Conservation (phyloP, 1,139 yeast genomes). For the Hansenula anomala region DNA sequence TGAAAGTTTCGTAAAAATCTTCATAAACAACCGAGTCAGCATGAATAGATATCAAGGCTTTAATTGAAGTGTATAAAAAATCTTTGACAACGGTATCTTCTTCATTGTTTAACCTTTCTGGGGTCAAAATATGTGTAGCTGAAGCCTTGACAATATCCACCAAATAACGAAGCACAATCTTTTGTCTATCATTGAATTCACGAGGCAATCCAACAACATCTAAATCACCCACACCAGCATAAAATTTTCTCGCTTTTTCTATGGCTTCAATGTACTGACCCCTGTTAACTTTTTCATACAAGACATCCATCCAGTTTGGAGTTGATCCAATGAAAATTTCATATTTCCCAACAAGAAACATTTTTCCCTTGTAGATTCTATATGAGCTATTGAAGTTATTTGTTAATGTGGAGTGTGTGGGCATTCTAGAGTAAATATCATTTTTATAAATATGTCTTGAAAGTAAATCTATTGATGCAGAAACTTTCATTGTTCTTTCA, state of each 20-base stretch:
- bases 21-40: conserved; percentile 43
- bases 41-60: conserved; percentile 34
- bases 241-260: conserved; percentile 48
- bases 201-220: conserved; percentile 51
- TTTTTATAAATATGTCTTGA: conserved; percentile 38
- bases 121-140: conserved; percentile 17
- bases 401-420: conserved; percentile 18
- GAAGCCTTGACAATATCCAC: conserved; percentile 37
- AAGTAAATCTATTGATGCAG: conserved; percentile 37
- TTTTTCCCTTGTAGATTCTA: conserved; percentile 36
- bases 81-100: conserved; percentile 10
- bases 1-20: conserved; percentile 44
- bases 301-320: conserved; percentile 71
- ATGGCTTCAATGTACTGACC: conserved; percentile 54
- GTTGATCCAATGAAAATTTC: conserved; percentile 52
- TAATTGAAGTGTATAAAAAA: conserved; percentile 34
- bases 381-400: conserved; percentile 28
- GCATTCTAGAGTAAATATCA: conserved; percentile 19
- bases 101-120: conserved; percentile 6
- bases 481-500: conserved; percentile 31
- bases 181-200: conserved; percentile 36
- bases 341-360: conserved; percentile 45
- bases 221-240: conserved; percentile 43
- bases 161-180: conserved; percentile 47
- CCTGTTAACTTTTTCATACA: conserved; percentile 43